Evolutionary conservation across 371 early-diverging fungal species (phyloP).

Genomic region (Rhizopus arrhizus): DNA sequence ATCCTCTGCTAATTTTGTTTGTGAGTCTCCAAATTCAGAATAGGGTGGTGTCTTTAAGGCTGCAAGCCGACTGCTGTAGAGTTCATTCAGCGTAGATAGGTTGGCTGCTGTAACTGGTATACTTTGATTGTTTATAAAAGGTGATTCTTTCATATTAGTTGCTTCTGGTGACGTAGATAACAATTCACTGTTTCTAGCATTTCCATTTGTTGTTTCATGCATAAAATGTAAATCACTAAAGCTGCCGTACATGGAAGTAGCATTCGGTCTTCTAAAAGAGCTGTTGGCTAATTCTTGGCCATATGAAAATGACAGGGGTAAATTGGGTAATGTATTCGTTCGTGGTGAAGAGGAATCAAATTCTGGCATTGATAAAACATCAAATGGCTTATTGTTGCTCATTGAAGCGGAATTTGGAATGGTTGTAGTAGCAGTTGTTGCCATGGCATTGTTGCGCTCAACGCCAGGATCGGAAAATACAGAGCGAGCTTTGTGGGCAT

Average conservation of each 20-base stretch:
- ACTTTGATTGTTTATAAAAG: not conserved
- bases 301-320: conserved; percentile 2
- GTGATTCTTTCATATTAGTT: not conserved
- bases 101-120: conserved; percentile 29
- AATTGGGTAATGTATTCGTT: not conserved
- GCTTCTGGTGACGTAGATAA: conserved; percentile 1
- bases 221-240: conserved; percentile 24
- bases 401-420: not conserved
- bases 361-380: conserved; percentile 26
- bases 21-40: conserved; percentile 13
- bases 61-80: conserved; percentile 26
- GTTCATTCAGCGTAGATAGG: conserved; percentile 21
- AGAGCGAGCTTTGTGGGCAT: conserved; percentile 4
- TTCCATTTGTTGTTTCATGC: not conserved
- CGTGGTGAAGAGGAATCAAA: conserved; percentile 1
- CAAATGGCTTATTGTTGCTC: conserved; percentile 8
- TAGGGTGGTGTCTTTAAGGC: conserved; percentile 23
- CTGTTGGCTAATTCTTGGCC: not conserved
- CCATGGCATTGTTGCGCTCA: not conserved
- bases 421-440: not conserved
- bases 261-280: not conserved
- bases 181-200: not conserved
- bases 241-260: conserved; percentile 11
- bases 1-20: conserved; percentile 14
- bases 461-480: conserved; percentile 28